These are phyloP conservation scores for Fusarium setosum DNA, from an alignment of 2,329 filamentous ascomycete species.

Conservation along the genomic window DNA sequence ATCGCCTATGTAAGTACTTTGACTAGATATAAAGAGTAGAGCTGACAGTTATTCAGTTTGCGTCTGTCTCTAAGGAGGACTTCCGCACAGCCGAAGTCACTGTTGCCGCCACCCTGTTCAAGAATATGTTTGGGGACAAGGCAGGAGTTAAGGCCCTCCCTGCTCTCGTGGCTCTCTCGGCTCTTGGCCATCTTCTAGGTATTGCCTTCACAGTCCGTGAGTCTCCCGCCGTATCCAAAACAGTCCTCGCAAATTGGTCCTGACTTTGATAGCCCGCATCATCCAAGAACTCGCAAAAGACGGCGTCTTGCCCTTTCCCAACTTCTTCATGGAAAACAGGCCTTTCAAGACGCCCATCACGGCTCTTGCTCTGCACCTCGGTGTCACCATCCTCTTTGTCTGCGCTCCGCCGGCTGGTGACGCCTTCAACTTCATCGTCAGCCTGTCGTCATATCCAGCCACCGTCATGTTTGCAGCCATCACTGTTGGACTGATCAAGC, in stretches of 20 bases:
- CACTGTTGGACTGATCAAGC: constrained; percentile 32
- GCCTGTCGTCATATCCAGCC: constrained; percentile 32
- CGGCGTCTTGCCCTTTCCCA: constrained; percentile 35
- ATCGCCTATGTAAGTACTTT: constrained; percentile 12
- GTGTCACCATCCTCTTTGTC: constrained; percentile 37
- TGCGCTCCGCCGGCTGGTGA: constrained; percentile 39
- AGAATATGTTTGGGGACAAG: constrained; percentile 19
- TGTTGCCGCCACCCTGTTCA: constrained; percentile 18
- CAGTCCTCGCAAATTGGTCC: background rate
- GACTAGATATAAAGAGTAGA: too few species aligned
- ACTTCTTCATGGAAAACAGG: constrained; percentile 40
- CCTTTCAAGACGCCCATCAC: constrained; percentile 39
- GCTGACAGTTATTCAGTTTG: constrained; percentile 3
- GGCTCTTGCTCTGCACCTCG: constrained; percentile 29
- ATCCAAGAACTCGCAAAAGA: constrained; percentile 36
- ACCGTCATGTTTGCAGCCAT: constrained; percentile 29
- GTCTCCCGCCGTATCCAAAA: background rate
- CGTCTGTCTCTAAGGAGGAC: constrained; percentile 17
- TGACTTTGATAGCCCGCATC: constrained; percentile 16
- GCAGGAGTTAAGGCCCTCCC: constrained; percentile 19
- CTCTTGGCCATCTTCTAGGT: constrained; percentile 22
- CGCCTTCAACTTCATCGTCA: constrained; percentile 38
- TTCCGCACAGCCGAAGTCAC: constrained; percentile 13
- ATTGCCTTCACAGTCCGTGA: constrained; percentile 24
- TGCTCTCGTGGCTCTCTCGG: constrained; percentile 14